A percentile compares a stretch with the other conserved stretches of the same genome.
Evolutionary conservation across 2,329 filamentous ascomycete species (phyloP).

Genomic region (Ophiostoma piceae): DNA sequence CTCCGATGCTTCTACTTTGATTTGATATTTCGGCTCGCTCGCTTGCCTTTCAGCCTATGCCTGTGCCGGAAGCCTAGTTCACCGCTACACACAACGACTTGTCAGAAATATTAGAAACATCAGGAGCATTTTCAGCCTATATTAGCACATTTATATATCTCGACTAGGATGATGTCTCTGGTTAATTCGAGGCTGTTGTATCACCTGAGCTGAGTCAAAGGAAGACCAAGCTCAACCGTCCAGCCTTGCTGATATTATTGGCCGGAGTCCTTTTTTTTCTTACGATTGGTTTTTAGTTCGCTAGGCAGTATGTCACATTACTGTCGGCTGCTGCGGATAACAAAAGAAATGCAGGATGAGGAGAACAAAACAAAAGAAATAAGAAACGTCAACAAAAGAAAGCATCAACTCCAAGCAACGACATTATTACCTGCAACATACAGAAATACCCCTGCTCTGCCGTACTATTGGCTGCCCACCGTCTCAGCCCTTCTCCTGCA

Average conservation of each 20-base stretch:
- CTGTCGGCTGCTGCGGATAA: slow-evolving; percentile 12
- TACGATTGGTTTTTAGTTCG: background rate
- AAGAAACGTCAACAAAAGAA: background rate
- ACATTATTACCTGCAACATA: background rate
- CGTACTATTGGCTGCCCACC: background rate
- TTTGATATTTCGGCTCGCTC: background rate
- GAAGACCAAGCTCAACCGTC: background rate
- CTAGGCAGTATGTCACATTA: background rate
- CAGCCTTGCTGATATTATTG: background rate
- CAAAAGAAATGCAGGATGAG: background rate
- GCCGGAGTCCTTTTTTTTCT: background rate
- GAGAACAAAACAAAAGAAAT: background rate
- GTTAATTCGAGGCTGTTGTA: background rate
- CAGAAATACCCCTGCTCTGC: background rate
- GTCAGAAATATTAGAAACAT: no score
- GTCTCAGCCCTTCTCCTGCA: background rate
- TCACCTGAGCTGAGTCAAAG: background rate
- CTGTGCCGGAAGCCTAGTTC: no score
- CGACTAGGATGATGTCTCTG: background rate
- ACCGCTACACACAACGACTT: no score
- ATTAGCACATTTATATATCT: background rate
- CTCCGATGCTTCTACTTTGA: background rate
- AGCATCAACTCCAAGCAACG: background rate
- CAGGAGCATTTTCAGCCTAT: background rate
- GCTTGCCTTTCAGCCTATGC: no score